Conservation (phyloP, 1,284 basidiomycete genomes). For the Sanguinoderma infundibulare region DNA sequence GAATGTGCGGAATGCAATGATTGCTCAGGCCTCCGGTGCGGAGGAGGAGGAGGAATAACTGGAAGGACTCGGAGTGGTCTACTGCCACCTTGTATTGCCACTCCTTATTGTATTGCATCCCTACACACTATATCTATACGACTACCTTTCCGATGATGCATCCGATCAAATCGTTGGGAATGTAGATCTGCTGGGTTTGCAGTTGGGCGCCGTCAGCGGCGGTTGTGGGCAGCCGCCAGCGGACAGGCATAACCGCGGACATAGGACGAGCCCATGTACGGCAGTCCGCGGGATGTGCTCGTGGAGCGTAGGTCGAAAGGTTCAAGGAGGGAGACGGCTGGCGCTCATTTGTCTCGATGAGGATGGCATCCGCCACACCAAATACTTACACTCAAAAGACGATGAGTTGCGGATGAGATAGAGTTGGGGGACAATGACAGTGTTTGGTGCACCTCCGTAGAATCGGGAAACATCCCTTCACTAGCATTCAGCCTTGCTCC, state of each 20-base stretch:
- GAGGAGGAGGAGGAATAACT: too few species aligned
- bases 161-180: constrained; percentile 97
- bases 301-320: constrained; percentile 43
- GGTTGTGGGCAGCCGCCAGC: constrained; percentile 27
- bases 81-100: too few species aligned
- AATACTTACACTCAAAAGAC: constrained; percentile 96
- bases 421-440: constrained; percentile 10
- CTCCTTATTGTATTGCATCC: too few species aligned
- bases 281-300: constrained; percentile 51
- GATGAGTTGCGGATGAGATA: constrained; percentile 50
- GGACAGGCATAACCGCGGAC: constrained; percentile 70
- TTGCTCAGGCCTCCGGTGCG: neutral
- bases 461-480: constrained; percentile 97
- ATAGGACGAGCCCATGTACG: constrained; percentile 68
- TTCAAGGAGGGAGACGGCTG: constrained; percentile 70
- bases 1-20: neutral
- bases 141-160: constrained; percentile 99
- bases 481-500: constrained; percentile 96
- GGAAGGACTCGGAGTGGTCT: too few species aligned
- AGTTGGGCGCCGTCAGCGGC: constrained; percentile 62
- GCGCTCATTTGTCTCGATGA: constrained; percentile 94
- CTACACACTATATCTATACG: constrained; percentile 96
- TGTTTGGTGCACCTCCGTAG: constrained; percentile 81
- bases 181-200: constrained; percentile 98
- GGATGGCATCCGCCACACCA: constrained; percentile 98